Evolutionary conservation across 164 flowering plant species (phyloP).

Genomic region (Chimonanthus praecox): DNA sequence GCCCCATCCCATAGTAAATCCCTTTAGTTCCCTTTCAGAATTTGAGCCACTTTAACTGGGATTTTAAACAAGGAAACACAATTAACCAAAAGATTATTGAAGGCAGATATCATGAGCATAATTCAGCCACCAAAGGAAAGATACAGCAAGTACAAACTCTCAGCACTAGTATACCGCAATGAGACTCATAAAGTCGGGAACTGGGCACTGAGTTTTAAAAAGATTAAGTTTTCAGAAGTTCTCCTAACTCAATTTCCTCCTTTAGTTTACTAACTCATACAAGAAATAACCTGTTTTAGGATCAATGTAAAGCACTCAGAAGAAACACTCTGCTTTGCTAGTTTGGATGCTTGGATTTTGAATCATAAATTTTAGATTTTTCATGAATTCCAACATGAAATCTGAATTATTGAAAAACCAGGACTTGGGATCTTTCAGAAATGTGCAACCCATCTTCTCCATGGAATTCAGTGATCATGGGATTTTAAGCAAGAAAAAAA

Average conservation of each 20-base stretch:
- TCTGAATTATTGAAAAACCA: too few relatives aligned
- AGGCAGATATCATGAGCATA: too few relatives aligned
- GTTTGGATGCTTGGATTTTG: neutral
- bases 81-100: too few relatives aligned
- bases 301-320: neutral
- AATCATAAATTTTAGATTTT: too few relatives aligned
- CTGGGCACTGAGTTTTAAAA: neutral
- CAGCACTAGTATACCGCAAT: neutral
- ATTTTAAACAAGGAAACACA: too few relatives aligned
- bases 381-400: too few relatives aligned
- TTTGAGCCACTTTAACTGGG: too few relatives aligned
- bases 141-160: neutral
- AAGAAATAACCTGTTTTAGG: neutral
- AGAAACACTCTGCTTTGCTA: neutral
- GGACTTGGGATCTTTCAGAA: too few relatives aligned
- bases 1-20: too few relatives aligned
- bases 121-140: too few relatives aligned
- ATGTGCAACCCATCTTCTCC: neutral
- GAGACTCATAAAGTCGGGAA: neutral
- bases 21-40: too few relatives aligned
- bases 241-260: neutral
- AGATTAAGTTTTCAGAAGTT: neutral
- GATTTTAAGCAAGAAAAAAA: neutral
- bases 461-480: neutral
- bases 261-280: neutral